Evolutionary conservation across 371 early-diverging fungal genomes (phyloP).

Genomic region (Mucor lusitanicus): DNA sequence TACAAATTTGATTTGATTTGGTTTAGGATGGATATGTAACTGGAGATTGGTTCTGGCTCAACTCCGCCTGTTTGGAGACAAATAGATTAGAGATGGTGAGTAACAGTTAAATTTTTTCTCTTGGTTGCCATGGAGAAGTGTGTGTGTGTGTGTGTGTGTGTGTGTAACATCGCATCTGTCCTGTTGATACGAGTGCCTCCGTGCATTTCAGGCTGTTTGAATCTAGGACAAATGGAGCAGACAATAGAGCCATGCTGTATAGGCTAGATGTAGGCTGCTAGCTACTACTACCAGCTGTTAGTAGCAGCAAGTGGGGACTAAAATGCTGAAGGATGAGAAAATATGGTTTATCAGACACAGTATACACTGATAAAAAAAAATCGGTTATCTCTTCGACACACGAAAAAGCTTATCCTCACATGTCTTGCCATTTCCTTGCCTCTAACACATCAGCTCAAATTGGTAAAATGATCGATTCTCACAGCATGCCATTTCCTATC

Average conservation of each 20-base stretch:
- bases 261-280: neutral
- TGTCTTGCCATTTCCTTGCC: neutral
- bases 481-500: neutral
- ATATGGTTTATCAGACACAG: neutral
- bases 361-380: neutral
- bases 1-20: neutral
- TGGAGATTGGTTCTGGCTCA: neutral
- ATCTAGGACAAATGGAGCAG: neutral
- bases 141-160: too few species aligned
- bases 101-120: neutral
- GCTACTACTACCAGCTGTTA: too few species aligned
- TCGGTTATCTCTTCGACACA: neutral
- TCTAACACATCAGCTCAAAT: neutral
- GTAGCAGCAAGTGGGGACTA: too few species aligned
- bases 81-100: slow-evolving; percentile 4
- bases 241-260: neutral
- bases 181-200: slow-evolving; percentile 11
- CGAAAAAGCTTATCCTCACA: slow-evolving; percentile 7
- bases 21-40: neutral
- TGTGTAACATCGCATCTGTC: neutral
- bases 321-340: neutral
- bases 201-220: neutral
- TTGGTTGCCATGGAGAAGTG: neutral
- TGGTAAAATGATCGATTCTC: neutral
- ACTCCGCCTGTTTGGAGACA: neutral